phyloP scores from a whole-genome alignment of 2,329 filamentous ascomycete species.

The Fusarium sp. region DNA sequence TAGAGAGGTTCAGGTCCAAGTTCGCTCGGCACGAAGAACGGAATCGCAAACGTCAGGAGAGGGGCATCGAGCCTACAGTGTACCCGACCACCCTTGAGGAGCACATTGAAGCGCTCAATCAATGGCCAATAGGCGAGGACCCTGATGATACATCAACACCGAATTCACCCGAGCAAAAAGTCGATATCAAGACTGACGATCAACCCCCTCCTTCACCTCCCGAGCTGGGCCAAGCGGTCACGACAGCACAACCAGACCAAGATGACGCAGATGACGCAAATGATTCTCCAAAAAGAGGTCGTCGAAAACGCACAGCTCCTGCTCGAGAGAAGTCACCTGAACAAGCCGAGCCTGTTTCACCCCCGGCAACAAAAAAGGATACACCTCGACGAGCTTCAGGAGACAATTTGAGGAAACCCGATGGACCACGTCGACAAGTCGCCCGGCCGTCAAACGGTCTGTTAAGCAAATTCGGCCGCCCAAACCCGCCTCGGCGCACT shows the following conservation, averaged over 20 bases:
- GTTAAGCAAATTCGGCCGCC: slow-evolving; percentile 18
- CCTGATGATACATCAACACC: slow-evolving; percentile 1
- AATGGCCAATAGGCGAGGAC: slow-evolving; percentile 21
- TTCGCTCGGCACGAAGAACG: slow-evolving; percentile 52
- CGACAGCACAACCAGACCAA: slow-evolving; percentile 2
- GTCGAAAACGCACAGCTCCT: slow-evolving; percentile 10
- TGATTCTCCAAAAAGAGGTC: slow-evolving; percentile 3
- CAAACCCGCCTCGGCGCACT: slow-evolving; percentile 1
- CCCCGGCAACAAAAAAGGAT: slow-evolving; percentile 5
- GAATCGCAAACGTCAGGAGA: slow-evolving; percentile 53
- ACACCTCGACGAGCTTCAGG: neutral
- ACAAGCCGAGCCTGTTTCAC: neutral
- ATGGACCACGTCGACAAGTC: slow-evolving; percentile 8
- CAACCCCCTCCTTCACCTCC: neutral
- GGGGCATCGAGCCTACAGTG: slow-evolving; percentile 46
- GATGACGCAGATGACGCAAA: neutral
- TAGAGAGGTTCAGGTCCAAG: slow-evolving; percentile 42
- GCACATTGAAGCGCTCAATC: slow-evolving; percentile 26
- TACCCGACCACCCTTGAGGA: slow-evolving; percentile 39
- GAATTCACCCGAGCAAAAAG: slow-evolving; percentile 9
- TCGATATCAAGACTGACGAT: slow-evolving; percentile 4
- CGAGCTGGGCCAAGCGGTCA: neutral
- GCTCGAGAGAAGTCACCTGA: neutral
- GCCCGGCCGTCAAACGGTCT: slow-evolving; percentile 10
- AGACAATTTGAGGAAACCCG: slow-evolving; percentile 4